Conservation (phyloP, 805 yeast genomes). For the Starmerella riodocensis region DNA sequence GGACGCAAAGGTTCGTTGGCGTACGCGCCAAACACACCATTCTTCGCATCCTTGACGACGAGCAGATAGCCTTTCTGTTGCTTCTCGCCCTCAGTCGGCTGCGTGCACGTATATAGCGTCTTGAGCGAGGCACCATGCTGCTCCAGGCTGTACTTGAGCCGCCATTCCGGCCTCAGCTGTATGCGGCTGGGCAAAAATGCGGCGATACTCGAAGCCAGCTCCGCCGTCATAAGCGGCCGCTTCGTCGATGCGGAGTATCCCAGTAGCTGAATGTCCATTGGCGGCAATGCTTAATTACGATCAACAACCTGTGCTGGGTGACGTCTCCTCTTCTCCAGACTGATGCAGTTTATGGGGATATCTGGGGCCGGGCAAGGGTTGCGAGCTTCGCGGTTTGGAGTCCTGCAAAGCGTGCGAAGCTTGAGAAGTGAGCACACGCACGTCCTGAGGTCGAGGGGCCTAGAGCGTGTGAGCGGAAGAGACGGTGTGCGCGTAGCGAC, state of each 20-base stretch:
- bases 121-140: conserved; percentile 82
- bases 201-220: conserved; percentile 63
- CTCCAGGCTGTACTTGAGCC: conserved; percentile 66
- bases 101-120: conserved; percentile 52
- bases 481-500: too few relatives aligned
- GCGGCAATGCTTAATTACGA: too few relatives aligned
- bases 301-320: too few relatives aligned
- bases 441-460: too few relatives aligned
- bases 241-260: conserved; percentile 54
- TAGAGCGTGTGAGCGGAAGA: too few relatives aligned
- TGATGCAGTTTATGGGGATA: too few relatives aligned
- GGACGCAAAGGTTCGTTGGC: conserved; percentile 53
- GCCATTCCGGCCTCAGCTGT: conserved; percentile 70
- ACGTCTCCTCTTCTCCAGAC: too few relatives aligned
- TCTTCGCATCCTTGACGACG: conserved; percentile 51
- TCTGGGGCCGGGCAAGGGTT: too few relatives aligned
- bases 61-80: conserved; percentile 51
- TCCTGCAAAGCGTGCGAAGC: too few relatives aligned
- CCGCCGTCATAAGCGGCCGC: conserved; percentile 43
- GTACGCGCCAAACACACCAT: conserved; percentile 64
- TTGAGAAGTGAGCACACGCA: too few relatives aligned
- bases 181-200: conserved; percentile 61
- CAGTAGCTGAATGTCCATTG: conserved; percentile 25
- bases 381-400: too few relatives aligned
- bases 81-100: conserved; percentile 34